Conservation (phyloP, 768 basidiomycete genomes). For the Trametes sanguinea region DNA sequence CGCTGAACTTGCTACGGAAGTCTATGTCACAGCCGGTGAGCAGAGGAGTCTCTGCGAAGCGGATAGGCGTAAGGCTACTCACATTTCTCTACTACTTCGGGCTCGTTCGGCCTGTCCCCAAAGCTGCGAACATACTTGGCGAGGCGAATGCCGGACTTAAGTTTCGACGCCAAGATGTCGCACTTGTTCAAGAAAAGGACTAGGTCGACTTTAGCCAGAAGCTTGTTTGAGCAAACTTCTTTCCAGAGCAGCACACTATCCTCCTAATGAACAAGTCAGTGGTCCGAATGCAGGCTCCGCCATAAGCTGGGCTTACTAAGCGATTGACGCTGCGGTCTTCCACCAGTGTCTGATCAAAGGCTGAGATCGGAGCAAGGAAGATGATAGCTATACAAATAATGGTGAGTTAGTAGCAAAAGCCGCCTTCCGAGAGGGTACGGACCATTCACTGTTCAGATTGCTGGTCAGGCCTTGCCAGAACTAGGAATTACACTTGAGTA, state of each 20-base stretch:
- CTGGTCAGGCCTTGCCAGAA: not conserved
- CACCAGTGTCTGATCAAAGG: conserved; percentile 54
- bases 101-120: conserved; percentile 65
- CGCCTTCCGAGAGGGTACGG: not conserved
- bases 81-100: conserved; percentile 72
- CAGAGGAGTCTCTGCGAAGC: not conserved
- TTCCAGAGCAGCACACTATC: conserved; percentile 80
- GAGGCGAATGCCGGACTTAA: conserved; percentile 62
- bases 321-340: conserved; percentile 57
- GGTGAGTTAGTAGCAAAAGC: not conserved
- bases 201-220: conserved; percentile 69
- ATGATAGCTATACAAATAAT: conserved; percentile 50
- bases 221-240: conserved; percentile 67
- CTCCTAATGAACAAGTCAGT: conserved; percentile 45
- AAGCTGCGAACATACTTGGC: conserved; percentile 73
- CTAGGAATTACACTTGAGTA: not conserved
- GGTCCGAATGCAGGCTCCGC: not conserved
- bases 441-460: conserved; percentile 20
- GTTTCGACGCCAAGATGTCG: conserved; percentile 69
- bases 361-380: conserved; percentile 60
- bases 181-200: conserved; percentile 85
- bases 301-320: conserved; percentile 36
- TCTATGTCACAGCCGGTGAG: conserved; percentile 39
- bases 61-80: conserved; percentile 24
- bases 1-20: conserved; percentile 69